Conservation (phyloP, 805 yeast genomes). For the Kodamaea leandrae region DNA sequence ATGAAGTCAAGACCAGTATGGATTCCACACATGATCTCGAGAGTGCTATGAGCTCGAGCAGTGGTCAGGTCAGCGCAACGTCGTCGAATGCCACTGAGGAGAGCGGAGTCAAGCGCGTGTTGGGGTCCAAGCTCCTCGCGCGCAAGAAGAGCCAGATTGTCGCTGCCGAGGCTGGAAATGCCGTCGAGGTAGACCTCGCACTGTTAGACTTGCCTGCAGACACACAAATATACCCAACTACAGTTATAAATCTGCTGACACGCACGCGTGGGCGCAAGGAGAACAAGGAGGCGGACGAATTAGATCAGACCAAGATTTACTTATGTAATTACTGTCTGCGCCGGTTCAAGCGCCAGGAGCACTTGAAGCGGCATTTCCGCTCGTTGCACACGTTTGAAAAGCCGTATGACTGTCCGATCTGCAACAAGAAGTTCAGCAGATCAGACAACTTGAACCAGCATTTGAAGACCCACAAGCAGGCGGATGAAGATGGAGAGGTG, state of each 20-base stretch:
- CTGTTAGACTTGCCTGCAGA: constrained; percentile 40
- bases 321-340: constrained; percentile 65
- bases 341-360: constrained; percentile 72
- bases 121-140: constrained; percentile 37
- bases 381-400: constrained; percentile 72
- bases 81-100: constrained; percentile 8
- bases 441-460: constrained; percentile 68
- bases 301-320: constrained; percentile 52
- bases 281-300: constrained; percentile 52
- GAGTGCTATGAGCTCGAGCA: constrained; percentile 1
- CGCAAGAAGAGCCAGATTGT: constrained; percentile 24
- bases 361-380: constrained; percentile 69
- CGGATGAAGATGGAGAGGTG: constrained; percentile 6
- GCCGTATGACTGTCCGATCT: constrained; percentile 61
- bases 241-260: constrained; percentile 29
- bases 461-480: constrained; percentile 50
- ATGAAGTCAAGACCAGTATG: constrained; percentile 13
- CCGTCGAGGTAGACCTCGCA: constrained; percentile 38
- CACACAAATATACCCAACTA: constrained; percentile 36
- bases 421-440: constrained; percentile 64
- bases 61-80: constrained; percentile 2
- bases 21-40: constrained; percentile 4
- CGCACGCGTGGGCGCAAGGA: constrained; percentile 65
- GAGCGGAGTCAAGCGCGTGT: constrained; percentile 36
- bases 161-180: constrained; percentile 3